Conservation (phyloP, 2,329 filamentous ascomycete genomes). For the Sphaerulina vaccinii region DNA sequence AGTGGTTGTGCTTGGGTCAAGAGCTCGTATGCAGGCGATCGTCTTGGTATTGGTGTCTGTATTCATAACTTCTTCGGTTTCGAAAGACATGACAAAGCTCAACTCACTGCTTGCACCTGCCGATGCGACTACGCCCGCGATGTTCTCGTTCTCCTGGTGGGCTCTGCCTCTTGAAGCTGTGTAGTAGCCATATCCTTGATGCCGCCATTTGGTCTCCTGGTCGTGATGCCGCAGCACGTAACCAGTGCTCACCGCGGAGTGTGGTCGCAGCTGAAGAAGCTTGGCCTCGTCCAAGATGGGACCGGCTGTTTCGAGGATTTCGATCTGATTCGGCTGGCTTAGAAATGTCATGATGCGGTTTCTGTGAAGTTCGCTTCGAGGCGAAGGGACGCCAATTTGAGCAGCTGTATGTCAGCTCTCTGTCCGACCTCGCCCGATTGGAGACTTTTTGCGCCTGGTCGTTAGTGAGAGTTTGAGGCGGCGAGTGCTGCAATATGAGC, state of each 20-base stretch:
- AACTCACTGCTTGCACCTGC: background rate
- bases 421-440: too few species aligned
- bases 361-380: background rate
- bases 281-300: background rate
- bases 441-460: too few species aligned
- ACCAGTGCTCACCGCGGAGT: background rate
- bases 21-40: background rate
- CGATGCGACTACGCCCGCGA: background rate
- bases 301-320: background rate
- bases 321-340: too few species aligned
- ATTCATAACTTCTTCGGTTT: background rate
- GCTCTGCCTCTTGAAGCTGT: background rate
- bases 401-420: too few species aligned
- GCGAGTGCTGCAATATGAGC: too few species aligned
- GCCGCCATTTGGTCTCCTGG: background rate
- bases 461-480: too few species aligned
- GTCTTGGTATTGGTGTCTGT: background rate
- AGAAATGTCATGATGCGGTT: background rate
- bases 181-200: background rate
- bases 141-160: background rate
- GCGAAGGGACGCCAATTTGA: too few species aligned
- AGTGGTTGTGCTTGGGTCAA: background rate
- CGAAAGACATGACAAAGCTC: background rate
- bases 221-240: background rate
- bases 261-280: background rate